Conservation (phyloP, 495 filamentous ascomycete species). For the Acidomyces sp. region DNA sequence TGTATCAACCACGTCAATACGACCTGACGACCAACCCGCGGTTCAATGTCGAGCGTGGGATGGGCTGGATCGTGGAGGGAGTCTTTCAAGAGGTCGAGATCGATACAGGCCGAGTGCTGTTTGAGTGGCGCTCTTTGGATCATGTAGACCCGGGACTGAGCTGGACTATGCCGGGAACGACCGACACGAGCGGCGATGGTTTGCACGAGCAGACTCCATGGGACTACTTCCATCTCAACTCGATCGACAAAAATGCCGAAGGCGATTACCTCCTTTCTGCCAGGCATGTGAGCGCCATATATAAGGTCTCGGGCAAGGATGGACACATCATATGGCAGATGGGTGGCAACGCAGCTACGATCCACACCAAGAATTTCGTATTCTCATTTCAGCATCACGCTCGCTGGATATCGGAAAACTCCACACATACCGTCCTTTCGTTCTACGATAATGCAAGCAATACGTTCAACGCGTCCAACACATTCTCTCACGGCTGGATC, state of each 20-base stretch:
- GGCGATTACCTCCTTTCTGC: slow-evolving; percentile 50
- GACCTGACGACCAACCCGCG: slow-evolving; percentile 36
- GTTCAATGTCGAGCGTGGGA: slow-evolving; percentile 31
- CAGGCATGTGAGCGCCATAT: slow-evolving; percentile 44
- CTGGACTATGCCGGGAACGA: slow-evolving; percentile 35
- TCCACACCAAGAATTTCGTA: slow-evolving; percentile 37
- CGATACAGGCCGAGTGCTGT: slow-evolving; percentile 36
- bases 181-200: slow-evolving; percentile 37
- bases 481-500: slow-evolving; percentile 44
- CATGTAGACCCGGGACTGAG: slow-evolving; percentile 37
- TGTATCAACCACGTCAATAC: slow-evolving; percentile 16
- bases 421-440: slow-evolving; percentile 39
- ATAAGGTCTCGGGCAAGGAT: slow-evolving; percentile 46
- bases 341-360: slow-evolving; percentile 38
- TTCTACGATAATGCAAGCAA: slow-evolving; percentile 46
- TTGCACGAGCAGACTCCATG: slow-evolving; percentile 37
- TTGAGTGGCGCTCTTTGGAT: slow-evolving; percentile 42
- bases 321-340: slow-evolving; percentile 47
- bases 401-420: slow-evolving; percentile 39
- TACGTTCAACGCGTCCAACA: slow-evolving; percentile 35
- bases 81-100: slow-evolving; percentile 41
- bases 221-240: slow-evolving; percentile 57
- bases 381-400: slow-evolving; percentile 55
- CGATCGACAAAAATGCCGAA: slow-evolving; percentile 43
- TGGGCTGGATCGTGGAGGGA: slow-evolving; percentile 40